Conservation (phyloP, 352 stramenopile species). For the Globisporangium orthogonon region DNA sequence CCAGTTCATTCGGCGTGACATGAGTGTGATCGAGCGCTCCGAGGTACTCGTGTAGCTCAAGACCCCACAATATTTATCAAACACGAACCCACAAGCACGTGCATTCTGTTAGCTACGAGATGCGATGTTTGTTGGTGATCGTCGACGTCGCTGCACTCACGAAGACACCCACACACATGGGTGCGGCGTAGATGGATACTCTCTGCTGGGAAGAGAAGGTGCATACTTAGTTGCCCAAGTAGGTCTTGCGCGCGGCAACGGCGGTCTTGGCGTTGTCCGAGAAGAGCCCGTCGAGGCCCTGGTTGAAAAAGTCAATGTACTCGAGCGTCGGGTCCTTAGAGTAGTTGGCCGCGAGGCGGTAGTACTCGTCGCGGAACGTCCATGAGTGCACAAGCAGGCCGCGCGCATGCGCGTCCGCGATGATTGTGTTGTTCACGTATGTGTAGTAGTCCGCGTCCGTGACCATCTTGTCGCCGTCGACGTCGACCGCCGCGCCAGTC, state of each 20-base stretch:
- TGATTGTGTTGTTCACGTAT: conserved; percentile 28
- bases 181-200: too few species aligned
- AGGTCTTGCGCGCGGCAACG: conserved; percentile 31
- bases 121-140: too few species aligned
- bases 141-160: too few species aligned
- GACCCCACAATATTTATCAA: too few species aligned
- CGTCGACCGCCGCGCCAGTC: conserved; percentile 38
- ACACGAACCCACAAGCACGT: too few species aligned
- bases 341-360: conserved; percentile 58
- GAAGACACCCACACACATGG: too few species aligned
- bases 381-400: conserved; percentile 52
- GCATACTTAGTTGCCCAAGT: conserved; percentile 20
- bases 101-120: too few species aligned
- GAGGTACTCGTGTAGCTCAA: too few species aligned
- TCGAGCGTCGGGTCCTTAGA: conserved; percentile 46
- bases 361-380: conserved; percentile 68
- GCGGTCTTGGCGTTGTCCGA: conserved; percentile 52
- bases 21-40: too few species aligned
- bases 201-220: too few species aligned
- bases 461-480: conserved; percentile 55
- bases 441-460: conserved; percentile 60
- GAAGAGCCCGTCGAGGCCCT: conserved; percentile 59
- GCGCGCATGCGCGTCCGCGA: conserved; percentile 45
- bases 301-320: conserved; percentile 60
- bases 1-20: too few species aligned